Percentiles rank a stretch among this genome's conserved stretches.
Evolutionary conservation across 129 eudicot species (phyloP).

Genomic region (Helianthus annuus): DNA sequence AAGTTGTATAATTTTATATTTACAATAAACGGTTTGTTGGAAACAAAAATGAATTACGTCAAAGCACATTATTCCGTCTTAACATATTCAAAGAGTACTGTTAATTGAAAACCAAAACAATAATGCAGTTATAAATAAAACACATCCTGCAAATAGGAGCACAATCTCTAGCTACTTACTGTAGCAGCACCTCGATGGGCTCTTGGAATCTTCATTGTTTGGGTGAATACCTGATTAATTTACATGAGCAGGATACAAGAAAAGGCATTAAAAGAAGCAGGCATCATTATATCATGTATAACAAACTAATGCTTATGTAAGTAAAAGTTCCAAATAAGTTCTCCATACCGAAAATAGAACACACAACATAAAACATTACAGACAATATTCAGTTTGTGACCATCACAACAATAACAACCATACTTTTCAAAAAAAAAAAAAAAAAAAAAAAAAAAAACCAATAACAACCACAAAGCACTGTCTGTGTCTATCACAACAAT

Average conservation of each 20-base stretch:
- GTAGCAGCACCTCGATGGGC: no score
- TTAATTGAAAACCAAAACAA: not conserved
- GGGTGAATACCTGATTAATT: not conserved
- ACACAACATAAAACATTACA: conserved; percentile 3
- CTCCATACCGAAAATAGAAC: not conserved
- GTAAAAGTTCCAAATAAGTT: conserved; percentile 7
- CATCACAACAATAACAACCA: no score
- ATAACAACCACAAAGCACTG: no score
- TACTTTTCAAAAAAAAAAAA: no score
- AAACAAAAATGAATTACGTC: not conserved
- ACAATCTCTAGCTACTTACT: no score
- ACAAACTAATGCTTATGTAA: not conserved
- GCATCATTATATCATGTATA: no score
- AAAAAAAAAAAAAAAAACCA: no score
- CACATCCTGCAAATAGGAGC: no score
- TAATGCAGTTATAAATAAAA: not conserved
- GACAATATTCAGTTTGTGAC: no score
- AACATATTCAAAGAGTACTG: not conserved
- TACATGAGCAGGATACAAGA: not conserved
- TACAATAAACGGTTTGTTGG: not conserved
- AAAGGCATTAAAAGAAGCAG: no score
- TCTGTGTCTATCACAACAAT: not conserved
- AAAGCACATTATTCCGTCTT: not conserved
- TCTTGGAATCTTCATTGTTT: not conserved
- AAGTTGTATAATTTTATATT: not conserved